Conservation (phyloP, 768 basidiomycete genomes). For the Lepiota venenata region DNA sequence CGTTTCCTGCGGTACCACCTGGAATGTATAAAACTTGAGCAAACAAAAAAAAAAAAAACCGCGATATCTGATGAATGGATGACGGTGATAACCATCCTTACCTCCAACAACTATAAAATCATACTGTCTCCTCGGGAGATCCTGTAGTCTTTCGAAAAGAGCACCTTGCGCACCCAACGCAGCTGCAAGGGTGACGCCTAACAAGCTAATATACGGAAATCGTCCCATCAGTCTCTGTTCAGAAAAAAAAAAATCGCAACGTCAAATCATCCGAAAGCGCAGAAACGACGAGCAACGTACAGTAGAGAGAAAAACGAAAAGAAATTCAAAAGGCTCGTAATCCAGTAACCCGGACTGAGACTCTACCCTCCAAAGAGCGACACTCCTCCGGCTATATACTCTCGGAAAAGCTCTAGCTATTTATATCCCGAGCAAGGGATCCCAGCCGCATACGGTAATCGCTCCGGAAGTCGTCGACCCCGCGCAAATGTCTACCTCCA, state of each 20-base stretch:
- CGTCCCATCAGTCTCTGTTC: background rate
- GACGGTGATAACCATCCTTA: background rate
- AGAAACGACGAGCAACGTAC: background rate
- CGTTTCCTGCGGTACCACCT: conserved; percentile 29
- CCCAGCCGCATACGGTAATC: too few species aligned
- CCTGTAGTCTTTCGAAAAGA: conserved; percentile 1
- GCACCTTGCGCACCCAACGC: background rate
- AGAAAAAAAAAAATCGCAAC: background rate
- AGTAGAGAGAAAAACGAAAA: background rate
- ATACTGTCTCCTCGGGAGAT: conserved; percentile 11
- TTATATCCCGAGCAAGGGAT: too few species aligned
- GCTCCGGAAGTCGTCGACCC: too few species aligned
- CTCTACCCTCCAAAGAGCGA: too few species aligned
- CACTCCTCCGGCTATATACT: too few species aligned
- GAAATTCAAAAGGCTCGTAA: too few species aligned
- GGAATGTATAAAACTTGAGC: background rate
- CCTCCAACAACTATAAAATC: conserved; percentile 29
- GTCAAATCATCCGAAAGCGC: too few species aligned
- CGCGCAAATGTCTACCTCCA: too few species aligned
- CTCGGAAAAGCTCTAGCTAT: too few species aligned
- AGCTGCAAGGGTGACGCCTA: background rate
- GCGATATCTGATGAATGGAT: background rate
- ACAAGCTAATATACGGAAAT: background rate
- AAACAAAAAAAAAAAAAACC: background rate
- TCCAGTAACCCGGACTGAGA: too few species aligned